Percentiles rank a stretch among this genome's conserved stretches.
phyloP scores from a whole-genome alignment of 768 basidiomycete species.

The Rhodotorula toruloides region DNA sequence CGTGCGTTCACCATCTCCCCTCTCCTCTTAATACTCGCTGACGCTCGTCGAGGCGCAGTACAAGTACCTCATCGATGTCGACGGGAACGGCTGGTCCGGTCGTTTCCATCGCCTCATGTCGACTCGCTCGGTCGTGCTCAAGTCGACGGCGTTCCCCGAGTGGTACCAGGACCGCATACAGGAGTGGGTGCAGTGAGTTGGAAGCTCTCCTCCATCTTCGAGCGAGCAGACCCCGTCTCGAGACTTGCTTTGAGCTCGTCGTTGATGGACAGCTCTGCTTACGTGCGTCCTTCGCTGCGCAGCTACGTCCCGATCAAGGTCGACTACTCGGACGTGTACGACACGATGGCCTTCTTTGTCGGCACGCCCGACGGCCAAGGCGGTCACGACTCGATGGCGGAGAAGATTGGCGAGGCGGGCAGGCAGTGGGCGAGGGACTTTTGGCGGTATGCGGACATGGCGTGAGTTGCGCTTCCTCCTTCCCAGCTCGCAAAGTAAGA shows the following conservation, averaged over 20 bases:
- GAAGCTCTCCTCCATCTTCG: background rate
- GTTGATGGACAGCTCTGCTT: too few species aligned
- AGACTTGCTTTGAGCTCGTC: too few species aligned
- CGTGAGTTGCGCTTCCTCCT: slow-evolving; percentile 39
- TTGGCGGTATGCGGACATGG: slow-evolving; percentile 48
- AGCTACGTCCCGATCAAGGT: slow-evolving; percentile 47
- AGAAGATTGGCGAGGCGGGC: slow-evolving; percentile 47
- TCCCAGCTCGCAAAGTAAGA: too few species aligned
- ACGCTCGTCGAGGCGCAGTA: slow-evolving; percentile 30
- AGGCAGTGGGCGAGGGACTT: slow-evolving; percentile 46
- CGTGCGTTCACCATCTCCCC: background rate
- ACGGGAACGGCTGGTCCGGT: slow-evolving; percentile 37
- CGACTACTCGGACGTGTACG: slow-evolving; percentile 50
- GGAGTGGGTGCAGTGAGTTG: slow-evolving; percentile 44
- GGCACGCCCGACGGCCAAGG: slow-evolving; percentile 41
- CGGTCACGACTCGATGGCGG: slow-evolving; percentile 47
- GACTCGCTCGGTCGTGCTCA: slow-evolving; percentile 78
- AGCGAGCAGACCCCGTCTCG: too few species aligned
- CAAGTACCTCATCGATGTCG: slow-evolving; percentile 38
- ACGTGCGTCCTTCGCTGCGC: slow-evolving; percentile 2
- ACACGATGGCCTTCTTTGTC: slow-evolving; percentile 45
- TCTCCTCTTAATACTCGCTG: background rate
- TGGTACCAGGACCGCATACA: slow-evolving; percentile 44
- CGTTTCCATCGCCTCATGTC: slow-evolving; percentile 58
- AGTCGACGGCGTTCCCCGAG: slow-evolving; percentile 48